A percentile compares a stretch with the other conserved stretches of the same genome.
Evolutionary conservation across 2,329 filamentous ascomycete species (phyloP).

Genomic region (Dissoconium aciculare): DNA sequence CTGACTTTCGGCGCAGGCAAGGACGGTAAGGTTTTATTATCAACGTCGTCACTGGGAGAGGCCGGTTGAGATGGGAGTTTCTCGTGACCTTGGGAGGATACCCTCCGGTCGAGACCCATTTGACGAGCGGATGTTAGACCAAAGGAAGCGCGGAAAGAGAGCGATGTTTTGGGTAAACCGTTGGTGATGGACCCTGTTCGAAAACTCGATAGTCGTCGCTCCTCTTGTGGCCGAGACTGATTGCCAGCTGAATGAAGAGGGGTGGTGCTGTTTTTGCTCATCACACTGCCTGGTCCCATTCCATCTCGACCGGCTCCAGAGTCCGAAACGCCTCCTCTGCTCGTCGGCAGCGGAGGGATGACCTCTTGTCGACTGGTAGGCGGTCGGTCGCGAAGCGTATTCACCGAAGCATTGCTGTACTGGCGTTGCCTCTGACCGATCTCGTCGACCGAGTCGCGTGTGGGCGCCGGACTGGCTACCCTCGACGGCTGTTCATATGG

Average conservation of each 20-base stretch:
- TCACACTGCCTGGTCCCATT: slow-evolving; percentile 34
- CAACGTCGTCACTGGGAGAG: slow-evolving; percentile 37
- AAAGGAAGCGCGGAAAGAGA: slow-evolving; percentile 17
- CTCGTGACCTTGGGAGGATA: slow-evolving; percentile 24
- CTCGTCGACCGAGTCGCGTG: slow-evolving; percentile 4
- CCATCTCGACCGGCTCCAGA: slow-evolving; percentile 4
- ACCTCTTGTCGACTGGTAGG: slow-evolving; percentile 27
- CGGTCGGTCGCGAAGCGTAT: slow-evolving; percentile 25
- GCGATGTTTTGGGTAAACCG: slow-evolving; percentile 17
- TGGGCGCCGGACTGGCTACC: slow-evolving; percentile 9
- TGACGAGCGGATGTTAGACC: slow-evolving; percentile 14
- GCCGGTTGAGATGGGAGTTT: slow-evolving; percentile 71
- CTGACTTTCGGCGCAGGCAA: slow-evolving; percentile 1
- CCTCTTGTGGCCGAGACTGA: no score
- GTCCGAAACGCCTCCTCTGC: slow-evolving; percentile 62
- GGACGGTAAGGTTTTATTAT: slow-evolving; percentile 8
- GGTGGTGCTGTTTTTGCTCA: slow-evolving; percentile 62
- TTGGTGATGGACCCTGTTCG: slow-evolving; percentile 1
- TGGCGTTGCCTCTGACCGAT: slow-evolving; percentile 26
- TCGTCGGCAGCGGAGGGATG: slow-evolving; percentile 44
- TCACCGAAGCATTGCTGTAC: slow-evolving; percentile 44
- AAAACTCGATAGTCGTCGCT: no score
- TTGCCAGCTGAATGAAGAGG: slow-evolving; percentile 45
- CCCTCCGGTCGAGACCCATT: slow-evolving; percentile 8
- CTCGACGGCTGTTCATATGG: slow-evolving; percentile 3